A percentile compares a stretch with the other conserved stretches of the same genome.
These are phyloP conservation scores for Epichloe amarillans DNA, from an alignment of 2,329 filamentous ascomycete species.

Conservation along the genomic window DNA sequence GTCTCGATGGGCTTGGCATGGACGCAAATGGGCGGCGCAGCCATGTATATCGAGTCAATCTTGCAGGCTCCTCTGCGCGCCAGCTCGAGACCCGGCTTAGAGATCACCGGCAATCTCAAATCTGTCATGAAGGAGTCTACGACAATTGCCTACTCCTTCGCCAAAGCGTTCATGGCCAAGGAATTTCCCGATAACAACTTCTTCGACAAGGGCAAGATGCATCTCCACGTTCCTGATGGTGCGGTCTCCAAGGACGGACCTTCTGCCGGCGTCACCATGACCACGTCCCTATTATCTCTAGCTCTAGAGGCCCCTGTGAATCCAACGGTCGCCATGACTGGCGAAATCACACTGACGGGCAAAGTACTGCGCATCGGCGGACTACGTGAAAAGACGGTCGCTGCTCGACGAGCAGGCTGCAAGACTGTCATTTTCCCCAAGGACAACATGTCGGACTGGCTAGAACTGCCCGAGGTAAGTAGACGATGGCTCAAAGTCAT, in stretches of 20 bases:
- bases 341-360: conserved; percentile 89
- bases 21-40: conserved; percentile 94
- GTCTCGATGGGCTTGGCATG: conserved; percentile 97
- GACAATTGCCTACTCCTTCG: conserved; percentile 87
- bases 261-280: conserved; percentile 94
- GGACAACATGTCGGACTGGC: conserved; percentile 94
- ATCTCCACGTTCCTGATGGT: conserved; percentile 92
- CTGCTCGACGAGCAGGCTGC: conserved; percentile 80
- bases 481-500: neutral
- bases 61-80: conserved; percentile 68
- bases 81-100: conserved; percentile 62
- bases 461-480: conserved; percentile 89
- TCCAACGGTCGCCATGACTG: conserved; percentile 92
- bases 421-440: conserved; percentile 89
- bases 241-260: conserved; percentile 91
- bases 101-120: conserved; percentile 91
- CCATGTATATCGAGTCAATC: conserved; percentile 95
- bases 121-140: conserved; percentile 98
- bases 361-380: conserved; percentile 94
- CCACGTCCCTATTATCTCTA: conserved; percentile 78
- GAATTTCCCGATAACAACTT: conserved; percentile 84
- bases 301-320: conserved; percentile 67
- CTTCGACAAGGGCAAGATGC: conserved; percentile 89
- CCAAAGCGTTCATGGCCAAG: conserved; percentile 76
- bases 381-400: conserved; percentile 91